A percentile compares a stretch with the other conserved stretches of the same genome.
Evolutionary conservation across 1,284 basidiomycete species (phyloP).

Genomic region (Peniophora sp.): DNA sequence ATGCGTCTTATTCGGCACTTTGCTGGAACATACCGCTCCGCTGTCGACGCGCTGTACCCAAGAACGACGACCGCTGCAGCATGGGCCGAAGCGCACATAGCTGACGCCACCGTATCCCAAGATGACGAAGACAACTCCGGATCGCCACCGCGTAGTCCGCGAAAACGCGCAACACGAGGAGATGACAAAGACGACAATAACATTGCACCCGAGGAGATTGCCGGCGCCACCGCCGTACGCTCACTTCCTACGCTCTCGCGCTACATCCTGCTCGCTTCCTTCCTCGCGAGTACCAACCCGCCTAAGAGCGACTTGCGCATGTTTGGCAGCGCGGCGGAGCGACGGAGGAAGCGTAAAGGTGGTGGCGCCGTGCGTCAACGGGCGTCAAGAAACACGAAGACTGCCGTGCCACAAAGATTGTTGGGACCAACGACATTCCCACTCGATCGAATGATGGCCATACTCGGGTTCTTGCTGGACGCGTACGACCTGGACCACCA

Average conservation of each 20-base stretch:
- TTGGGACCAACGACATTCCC: constrained; percentile 78
- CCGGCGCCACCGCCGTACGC: constrained; percentile 12
- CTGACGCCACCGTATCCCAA: constrained; percentile 13
- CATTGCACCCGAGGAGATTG: constrained; percentile 5
- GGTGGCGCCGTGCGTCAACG: constrained; percentile 31
- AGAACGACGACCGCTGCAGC: constrained; percentile 50
- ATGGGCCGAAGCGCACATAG: constrained; percentile 45
- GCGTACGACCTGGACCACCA: constrained; percentile 66
- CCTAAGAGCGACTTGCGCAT: constrained; percentile 73
- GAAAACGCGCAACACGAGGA: constrained; percentile 3
- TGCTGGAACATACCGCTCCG: constrained; percentile 48
- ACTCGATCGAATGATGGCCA: constrained; percentile 76
- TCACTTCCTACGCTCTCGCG: constrained; percentile 56
- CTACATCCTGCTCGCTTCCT: constrained; percentile 77
- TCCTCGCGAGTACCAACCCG: constrained; percentile 84
- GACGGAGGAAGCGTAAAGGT: constrained; percentile 49
- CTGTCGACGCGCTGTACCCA: constrained; percentile 59
- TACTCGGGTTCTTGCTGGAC: constrained; percentile 76
- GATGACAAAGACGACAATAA: constrained; percentile 3
- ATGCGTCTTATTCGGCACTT: constrained; percentile 57
- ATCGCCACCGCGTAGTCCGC: constrained; percentile 12
- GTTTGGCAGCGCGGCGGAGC: constrained; percentile 67
- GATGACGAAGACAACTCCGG: neutral
- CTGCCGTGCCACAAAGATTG: constrained; percentile 65
- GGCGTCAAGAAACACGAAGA: constrained; percentile 28